Conservation (phyloP, 2,329 filamentous ascomycete genomes). For the Blastomyces silverae region DNA sequence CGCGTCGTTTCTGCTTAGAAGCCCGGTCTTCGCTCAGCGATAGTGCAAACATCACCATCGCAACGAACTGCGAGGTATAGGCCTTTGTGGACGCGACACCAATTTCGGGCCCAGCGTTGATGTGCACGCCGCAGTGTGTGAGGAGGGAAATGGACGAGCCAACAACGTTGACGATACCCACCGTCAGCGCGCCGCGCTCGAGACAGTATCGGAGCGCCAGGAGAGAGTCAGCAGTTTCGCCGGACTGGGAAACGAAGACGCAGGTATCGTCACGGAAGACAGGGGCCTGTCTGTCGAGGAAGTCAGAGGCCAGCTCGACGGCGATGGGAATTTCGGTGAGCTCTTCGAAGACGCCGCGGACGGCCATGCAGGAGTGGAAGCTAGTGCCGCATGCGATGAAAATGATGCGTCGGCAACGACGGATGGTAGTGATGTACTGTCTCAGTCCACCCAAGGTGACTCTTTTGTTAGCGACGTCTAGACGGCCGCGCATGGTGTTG, state of each 20-base stretch:
- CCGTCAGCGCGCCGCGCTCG: slow-evolving; percentile 92
- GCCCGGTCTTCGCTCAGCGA: slow-evolving; percentile 94
- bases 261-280: slow-evolving; percentile 99
- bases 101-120: slow-evolving; percentile 97
- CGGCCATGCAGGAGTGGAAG: slow-evolving; percentile 99
- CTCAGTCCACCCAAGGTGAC: slow-evolving; percentile 93
- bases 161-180: slow-evolving; percentile 97
- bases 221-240: slow-evolving; percentile 95
- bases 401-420: slow-evolving; percentile 92
- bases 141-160: slow-evolving; percentile 97
- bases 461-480: slow-evolving; percentile 87
- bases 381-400: slow-evolving; percentile 99
- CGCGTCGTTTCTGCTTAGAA: slow-evolving; percentile 82
- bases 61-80: slow-evolving; percentile 98
- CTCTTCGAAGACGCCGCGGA: slow-evolving; percentile 96
- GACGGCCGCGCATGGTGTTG: slow-evolving; percentile 99
- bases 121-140: slow-evolving; percentile 98
- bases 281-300: slow-evolving; percentile 90
- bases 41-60: slow-evolving; percentile 99
- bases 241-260: slow-evolving; percentile 97
- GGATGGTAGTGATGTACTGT: slow-evolving; percentile 94
- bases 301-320: slow-evolving; percentile 95
- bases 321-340: slow-evolving; percentile 95
- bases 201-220: slow-evolving; percentile 97
- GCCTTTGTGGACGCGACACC: slow-evolving; percentile 99